Evolutionary conservation across 169 alveolate genomes (phyloP).

Genomic region (Plasmodium gallinaceum): DNA sequence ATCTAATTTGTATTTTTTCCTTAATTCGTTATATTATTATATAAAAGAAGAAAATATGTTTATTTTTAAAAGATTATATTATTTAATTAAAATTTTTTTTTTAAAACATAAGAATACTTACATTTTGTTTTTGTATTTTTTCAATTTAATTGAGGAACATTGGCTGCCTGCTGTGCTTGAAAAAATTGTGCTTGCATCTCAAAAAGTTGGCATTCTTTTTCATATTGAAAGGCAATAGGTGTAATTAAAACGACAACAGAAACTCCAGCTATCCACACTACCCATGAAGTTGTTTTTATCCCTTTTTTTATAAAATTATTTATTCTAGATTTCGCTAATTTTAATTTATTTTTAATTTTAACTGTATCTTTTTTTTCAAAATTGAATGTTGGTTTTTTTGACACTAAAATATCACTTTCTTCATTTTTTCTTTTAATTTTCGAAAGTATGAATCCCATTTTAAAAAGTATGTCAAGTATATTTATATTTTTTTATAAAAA

Average conservation of each 20-base stretch:
- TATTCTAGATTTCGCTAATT: conserved; percentile 27
- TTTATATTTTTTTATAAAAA: no score
- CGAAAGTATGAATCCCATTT: conserved; percentile 45
- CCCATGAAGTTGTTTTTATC: conserved; percentile 83
- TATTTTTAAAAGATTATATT: no score
- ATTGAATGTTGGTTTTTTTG: conserved; percentile 21
- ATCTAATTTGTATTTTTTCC: no score
- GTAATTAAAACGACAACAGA: conserved; percentile 85
- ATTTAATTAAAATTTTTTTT: no score
- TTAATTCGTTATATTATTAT: no score
- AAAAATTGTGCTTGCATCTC: conserved; percentile 86
- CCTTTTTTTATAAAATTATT: conserved; percentile 55
- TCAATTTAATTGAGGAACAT: conserved; percentile 83
- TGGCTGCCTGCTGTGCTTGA: conserved; percentile 88
- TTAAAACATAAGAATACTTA: no score
- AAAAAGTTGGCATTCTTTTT: conserved; percentile 85
- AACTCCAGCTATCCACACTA: conserved; percentile 86
- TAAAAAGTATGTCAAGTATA: no score
- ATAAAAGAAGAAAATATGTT: no score
- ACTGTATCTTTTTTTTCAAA: conserved; percentile 18
- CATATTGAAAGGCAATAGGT: conserved; percentile 88
- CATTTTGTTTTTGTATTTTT: background rate
- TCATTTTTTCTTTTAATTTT: conserved; percentile 28
- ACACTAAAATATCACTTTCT: conserved; percentile 19
- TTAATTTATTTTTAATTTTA: conserved; percentile 29